Percentiles rank a stretch among this genome's conserved stretches.
phyloP scores from a whole-genome alignment of 805 yeast species.

The Saccharomycopsis malanga region DNA sequence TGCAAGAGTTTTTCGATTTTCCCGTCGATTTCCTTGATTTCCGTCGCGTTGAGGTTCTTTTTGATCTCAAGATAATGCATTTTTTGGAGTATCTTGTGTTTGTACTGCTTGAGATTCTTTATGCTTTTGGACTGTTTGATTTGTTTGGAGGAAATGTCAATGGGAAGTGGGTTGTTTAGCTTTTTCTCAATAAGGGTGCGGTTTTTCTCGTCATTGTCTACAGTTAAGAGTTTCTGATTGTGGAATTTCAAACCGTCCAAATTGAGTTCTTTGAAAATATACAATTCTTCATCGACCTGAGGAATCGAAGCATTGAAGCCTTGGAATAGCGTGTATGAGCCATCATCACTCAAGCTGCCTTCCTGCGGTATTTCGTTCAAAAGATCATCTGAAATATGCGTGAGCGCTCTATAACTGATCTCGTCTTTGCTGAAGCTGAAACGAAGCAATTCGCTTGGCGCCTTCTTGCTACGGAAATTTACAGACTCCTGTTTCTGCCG shows the following conservation, averaged over 20 bases:
- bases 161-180: conserved; percentile 30
- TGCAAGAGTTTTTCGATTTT: conserved; percentile 45
- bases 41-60: conserved; percentile 57
- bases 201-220: conserved; percentile 22
- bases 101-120: conserved; percentile 32
- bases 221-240: conserved; percentile 3
- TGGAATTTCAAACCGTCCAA: conserved; percentile 11
- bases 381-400: conserved; percentile 55
- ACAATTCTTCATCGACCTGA: conserved; percentile 37
- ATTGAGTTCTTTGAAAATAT: conserved; percentile 20
- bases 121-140: conserved; percentile 38
- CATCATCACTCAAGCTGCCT: conserved; percentile 17
- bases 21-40: conserved; percentile 55
- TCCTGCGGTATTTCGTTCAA: conserved; percentile 44
- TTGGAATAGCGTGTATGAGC: conserved; percentile 51
- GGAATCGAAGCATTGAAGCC: conserved; percentile 59
- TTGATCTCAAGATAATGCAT: conserved; percentile 54
- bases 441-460: conserved; percentile 31
- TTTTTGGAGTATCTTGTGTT: conserved; percentile 36
- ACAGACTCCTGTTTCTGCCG: conserved; percentile 24
- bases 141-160: conserved; percentile 35
- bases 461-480: conserved; percentile 25
- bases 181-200: conserved; percentile 19
- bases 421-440: conserved; percentile 28
- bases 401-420: conserved; percentile 41